Evolutionary conservation across 768 basidiomycete genomes (phyloP), one percentile per base, ranked within the genome.

Genomic region (Psilocybe cubensis): DNA sequence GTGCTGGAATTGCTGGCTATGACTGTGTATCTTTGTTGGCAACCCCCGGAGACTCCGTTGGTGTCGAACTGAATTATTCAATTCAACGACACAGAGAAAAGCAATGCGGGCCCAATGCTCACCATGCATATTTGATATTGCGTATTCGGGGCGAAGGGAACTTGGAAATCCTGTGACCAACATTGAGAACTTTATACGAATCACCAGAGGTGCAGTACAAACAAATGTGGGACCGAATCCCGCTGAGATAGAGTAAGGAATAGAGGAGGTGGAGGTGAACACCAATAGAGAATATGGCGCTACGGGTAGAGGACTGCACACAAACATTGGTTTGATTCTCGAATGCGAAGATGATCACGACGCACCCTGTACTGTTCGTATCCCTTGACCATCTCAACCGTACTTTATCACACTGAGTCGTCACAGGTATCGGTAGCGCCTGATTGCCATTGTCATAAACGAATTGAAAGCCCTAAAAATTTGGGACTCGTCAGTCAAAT

Each of bases 71-170:
- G 14, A 12, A 31, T 29, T 43, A 8, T 40, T 18, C 31, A 0
- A 45, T 21, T 62, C 35, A 57, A 46, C 50, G 11, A 17, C 42
- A 27, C 7, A 10, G 3, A 48, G 18, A 12, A 8, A 8, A 33
- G 29, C 27, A 35, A 20, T 14, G 27, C 41, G 25, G 17, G 28
- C 10, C 6, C 3, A 12, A 44, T 31, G 31, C 67, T 31, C 53
- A 83, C 82, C 82, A 84, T 83, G 74, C 83, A 84, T 58, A 83
- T 81, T 65, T 84, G 81, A 67, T 82, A 84, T 74, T 71, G 71
- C 0, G 81, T 83, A 41, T 76, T 78, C 2, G 82, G 80, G 3
- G 71, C 65, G 55, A 80, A 84, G 0, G 83, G 82, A 18, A 84
- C 81, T 1, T 71, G 62, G 75, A 77, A 83, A 56, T 80, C 76